Conservation (phyloP, 257 asterid genomes). For the Handroanthus guayacan region DNA sequence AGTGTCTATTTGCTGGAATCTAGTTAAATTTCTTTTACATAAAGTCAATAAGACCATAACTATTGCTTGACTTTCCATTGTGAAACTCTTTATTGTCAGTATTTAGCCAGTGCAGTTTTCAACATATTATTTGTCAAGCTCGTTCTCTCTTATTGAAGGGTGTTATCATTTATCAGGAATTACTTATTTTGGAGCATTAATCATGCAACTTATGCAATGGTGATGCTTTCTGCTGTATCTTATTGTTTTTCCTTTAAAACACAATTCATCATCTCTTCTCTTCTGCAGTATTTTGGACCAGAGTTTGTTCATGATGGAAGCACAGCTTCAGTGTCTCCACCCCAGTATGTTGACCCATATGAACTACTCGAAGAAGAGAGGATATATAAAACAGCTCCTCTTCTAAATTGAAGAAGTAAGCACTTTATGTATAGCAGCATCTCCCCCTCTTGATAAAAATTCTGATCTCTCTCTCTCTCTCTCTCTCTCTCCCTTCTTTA, state of each 20-base stretch:
- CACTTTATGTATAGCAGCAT: constrained; percentile 39
- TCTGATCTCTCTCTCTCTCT: not conserved
- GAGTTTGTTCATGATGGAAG: constrained; percentile 75
- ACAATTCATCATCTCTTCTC: constrained; percentile 1
- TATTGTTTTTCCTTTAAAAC: not conserved
- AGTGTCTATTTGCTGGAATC: not conserved
- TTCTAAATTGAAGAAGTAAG: constrained; percentile 53
- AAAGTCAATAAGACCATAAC: not conserved
- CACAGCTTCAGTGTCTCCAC: constrained; percentile 41
- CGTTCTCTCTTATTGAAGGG: not conserved
- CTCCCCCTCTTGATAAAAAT: constrained; percentile 31
- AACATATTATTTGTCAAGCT: not conserved
- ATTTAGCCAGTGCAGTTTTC: not conserved
- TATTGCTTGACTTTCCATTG: not conserved
- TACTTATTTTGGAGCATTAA: too few relatives aligned
- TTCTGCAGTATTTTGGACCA: constrained; percentile 84
- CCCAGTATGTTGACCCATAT: constrained; percentile 79
- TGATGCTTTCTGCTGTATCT: not conserved
- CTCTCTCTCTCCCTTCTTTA: not conserved
- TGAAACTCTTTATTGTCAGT: not conserved
- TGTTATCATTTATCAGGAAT: not conserved
- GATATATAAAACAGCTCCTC: constrained; percentile 72
- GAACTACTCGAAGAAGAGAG: constrained; percentile 80
- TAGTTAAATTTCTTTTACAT: not conserved
- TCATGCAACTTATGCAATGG: too few relatives aligned